Evolutionary conservation across 768 basidiomycete genomes (phyloP), one percentile per base, ranked within the genome.

Genomic region (Tubosaeta brunneosetosa): DNA sequence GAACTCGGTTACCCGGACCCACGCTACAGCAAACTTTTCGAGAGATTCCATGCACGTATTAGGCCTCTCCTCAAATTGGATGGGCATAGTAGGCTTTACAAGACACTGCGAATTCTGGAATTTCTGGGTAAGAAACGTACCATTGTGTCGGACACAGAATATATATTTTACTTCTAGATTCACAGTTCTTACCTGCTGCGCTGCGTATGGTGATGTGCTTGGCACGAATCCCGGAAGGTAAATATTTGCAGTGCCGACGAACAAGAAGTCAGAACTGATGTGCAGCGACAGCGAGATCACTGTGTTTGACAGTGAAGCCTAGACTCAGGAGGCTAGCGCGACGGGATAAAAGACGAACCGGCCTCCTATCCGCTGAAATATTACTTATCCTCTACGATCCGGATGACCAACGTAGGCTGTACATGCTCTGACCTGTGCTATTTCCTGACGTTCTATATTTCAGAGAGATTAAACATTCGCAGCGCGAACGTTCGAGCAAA

Each of bases 331-430:
- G n/a, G n/a, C n/a, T n/a, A n/a, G n/a, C n/a, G n/a, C n/a, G n/a
- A n/a, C n/a, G n/a, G n/a, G n/a, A n/a, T n/a, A n/a, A n/a, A n/a
- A n/a, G n/a, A n/a, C n/a, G n/a, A n/a, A n/a, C n/a, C 19, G 61
- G 64, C 33, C 51, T 50, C 19, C 53, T 65, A 3, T 59, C 64
- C 13, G 59, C 61, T 2, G 61, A 64, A 22, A 53, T 64, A 47
- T 38, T 49, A 4, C 55, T 66, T 31, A 50, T 37, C 6, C 37
- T 66, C 7, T 55, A 53, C 2, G 36, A 58, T 27, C 26, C 17
- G 8, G 9, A 13, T 5, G 56, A 59, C 0, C 49, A 2, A 32
- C 26, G 63, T 55, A 45, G 1, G 61, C 2, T 4, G 6, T 3
- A 26, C 14, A 3, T 17, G 44, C 2, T 34, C 40, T 10, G 2